Evolutionary conservation across 495 filamentous ascomycete genomes (phyloP).

Genomic region (Penicillium ochrochloron): DNA sequence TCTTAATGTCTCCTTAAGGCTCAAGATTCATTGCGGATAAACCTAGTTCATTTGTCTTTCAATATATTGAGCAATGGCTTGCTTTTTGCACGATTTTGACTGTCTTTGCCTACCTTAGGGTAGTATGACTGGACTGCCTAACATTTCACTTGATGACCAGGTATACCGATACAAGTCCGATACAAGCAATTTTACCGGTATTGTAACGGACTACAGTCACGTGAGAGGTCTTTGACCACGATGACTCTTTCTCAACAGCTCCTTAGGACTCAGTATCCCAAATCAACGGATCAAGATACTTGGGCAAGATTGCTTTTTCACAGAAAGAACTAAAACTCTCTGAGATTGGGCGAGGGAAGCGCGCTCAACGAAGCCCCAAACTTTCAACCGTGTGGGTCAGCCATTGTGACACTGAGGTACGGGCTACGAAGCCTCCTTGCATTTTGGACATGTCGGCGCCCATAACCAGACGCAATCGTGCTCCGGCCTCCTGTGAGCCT

Average conservation of each 20-base stretch:
- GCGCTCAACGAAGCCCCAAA: background rate
- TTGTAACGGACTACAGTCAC: conserved; percentile 6
- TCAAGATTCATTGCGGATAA: no score
- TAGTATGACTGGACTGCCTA: no score
- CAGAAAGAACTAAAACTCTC: background rate
- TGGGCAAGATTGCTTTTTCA: background rate
- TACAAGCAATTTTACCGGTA: background rate
- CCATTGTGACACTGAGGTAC: background rate
- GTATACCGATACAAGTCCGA: conserved; percentile 15
- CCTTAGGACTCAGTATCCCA: background rate
- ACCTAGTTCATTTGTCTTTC: no score
- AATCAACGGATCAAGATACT: no score
- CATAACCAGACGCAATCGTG: conserved; percentile 22
- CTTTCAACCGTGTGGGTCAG: background rate
- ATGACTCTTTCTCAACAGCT: background rate
- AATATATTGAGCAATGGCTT: no score
- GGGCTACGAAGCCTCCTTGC: background rate
- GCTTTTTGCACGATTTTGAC: no score
- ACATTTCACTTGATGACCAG: background rate
- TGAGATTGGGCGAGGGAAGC: background rate
- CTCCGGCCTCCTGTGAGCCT: conserved; percentile 29
- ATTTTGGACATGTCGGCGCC: conserved; percentile 21
- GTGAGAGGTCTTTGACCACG: background rate
- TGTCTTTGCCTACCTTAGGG: no score
- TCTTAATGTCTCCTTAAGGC: no score